Conservation (phyloP, 768 basidiomycete species). For the Russula sp. region DNA sequence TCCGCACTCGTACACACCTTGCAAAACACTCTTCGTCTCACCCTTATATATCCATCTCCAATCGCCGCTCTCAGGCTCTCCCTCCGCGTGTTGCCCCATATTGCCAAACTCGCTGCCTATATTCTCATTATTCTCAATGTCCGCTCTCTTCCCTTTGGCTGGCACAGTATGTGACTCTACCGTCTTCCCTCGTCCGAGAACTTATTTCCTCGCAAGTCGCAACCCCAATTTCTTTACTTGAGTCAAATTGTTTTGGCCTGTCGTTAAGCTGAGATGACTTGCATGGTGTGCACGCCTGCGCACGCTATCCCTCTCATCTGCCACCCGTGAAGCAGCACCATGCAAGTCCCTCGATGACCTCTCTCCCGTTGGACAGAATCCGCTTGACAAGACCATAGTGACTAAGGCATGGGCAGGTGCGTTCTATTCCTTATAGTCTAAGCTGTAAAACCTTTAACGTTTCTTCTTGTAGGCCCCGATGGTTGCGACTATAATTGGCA, state of each 20-base stretch:
- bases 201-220: no score
- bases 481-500: constrained; percentile 72
- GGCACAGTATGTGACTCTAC: constrained; percentile 19
- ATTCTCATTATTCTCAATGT: not conserved
- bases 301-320: constrained; percentile 7
- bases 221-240: not conserved
- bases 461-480: constrained; percentile 44
- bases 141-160: constrained; percentile 21
- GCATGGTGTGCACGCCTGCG: constrained; percentile 7
- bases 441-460: not conserved
- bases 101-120: constrained; percentile 10
- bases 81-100: constrained; percentile 6
- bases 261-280: constrained; percentile 1
- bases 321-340: not conserved
- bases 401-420: constrained; percentile 24
- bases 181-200: not conserved
- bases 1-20: not conserved
- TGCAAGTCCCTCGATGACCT: constrained; percentile 15
- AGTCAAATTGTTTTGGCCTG: constrained; percentile 19
- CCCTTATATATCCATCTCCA: not conserved
- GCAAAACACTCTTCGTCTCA: not conserved
- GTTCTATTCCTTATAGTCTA: not conserved
- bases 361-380: constrained; percentile 25
- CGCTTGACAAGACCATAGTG: constrained; percentile 24
- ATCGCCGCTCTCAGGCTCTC: not conserved